Evolutionary conservation across 306 rosid species (phyloP), one percentile per base, ranked within the genome.

Genomic region (Ormosia emarginata): DNA sequence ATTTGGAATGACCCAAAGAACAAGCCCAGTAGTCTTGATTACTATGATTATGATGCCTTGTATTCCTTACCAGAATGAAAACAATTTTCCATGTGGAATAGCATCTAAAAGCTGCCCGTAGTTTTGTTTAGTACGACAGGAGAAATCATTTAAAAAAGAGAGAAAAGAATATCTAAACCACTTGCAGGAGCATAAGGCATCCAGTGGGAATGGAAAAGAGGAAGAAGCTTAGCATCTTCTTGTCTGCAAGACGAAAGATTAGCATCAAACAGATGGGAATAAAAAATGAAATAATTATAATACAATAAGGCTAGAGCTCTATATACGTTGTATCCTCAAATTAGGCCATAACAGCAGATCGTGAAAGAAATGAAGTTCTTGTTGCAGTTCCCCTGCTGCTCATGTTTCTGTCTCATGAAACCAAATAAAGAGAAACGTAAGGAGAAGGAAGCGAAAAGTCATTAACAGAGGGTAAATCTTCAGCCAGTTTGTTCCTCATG

Each of bases 331-430:
- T 52, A 59, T 63, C 72, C 66, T 78, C 58, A 75, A 80, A 47
- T 71, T 59, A 68, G 61, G 40, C 46, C 71, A 43, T 34, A 78
- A 36, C 77, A 85, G 44, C 80, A 53, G 6, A 76, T 50, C 37
- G 44, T 9, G 68, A 78, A 73, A 64, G 85, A 71, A 50, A 93
- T 89, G 93, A 85, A 83, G 83, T 83, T 90, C 87, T 83, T 88
- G 75, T 32, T 88, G 78, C 88, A 88, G 81, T 81, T 87, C 39
- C 90, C 92, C 0, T 86, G 92, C 78, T 90, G 90, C 85, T 86
- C 87, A 6, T 91, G 94, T 82, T 91, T 88, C 80, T 86, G 93
- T 77, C 77, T 84, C 88, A 53, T 87, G 69, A 87, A 88, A 74
- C 61, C 83, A 74, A 88, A 85, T 65, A 79, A 56, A 58, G 66